phyloP scores from a whole-genome alignment of 2,329 filamentous ascomycete genomes.

The Rutstroemia sp. region DNA sequence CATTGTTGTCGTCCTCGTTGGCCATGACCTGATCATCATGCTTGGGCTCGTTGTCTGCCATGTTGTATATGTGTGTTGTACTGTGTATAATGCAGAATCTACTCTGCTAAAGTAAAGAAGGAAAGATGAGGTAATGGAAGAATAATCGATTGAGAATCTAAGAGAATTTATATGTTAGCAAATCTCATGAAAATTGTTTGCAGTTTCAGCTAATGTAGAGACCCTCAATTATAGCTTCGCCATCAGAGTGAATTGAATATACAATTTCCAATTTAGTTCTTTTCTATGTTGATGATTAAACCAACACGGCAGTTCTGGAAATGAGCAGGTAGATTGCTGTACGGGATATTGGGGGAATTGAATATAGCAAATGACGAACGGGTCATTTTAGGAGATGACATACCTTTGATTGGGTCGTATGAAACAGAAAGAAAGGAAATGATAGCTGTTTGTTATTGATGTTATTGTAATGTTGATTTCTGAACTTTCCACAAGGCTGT shows the following conservation, averaged over 20 bases:
- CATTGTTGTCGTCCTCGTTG: conserved; percentile 27
- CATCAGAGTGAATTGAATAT: not conserved
- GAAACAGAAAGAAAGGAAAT: not conserved
- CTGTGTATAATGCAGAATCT: not conserved
- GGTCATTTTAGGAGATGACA: too few species aligned
- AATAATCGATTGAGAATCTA: not conserved
- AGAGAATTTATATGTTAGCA: not conserved
- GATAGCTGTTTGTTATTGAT: not conserved
- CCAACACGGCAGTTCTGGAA: not conserved
- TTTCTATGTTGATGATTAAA: not conserved
- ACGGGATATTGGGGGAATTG: too few species aligned
- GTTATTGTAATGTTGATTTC: not conserved
- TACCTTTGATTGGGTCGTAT: not conserved
- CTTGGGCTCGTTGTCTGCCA: conserved; percentile 26
- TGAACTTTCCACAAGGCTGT: not conserved
- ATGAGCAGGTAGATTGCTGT: not conserved
- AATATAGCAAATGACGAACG: too few species aligned
- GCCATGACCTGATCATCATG: conserved; percentile 23
- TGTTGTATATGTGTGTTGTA: conserved; percentile 4
- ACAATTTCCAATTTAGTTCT: not conserved
- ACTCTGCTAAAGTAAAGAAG: not conserved
- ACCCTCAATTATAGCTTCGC: not conserved
- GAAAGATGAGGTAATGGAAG: not conserved
- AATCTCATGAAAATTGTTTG: not conserved
- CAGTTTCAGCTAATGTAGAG: not conserved